A percentile compares a stretch with the other conserved stretches of the same genome.
These are phyloP conservation scores for Magnolia kwangsiensis DNA, from an alignment of 164 flowering plant species.

Conservation along the genomic window DNA sequence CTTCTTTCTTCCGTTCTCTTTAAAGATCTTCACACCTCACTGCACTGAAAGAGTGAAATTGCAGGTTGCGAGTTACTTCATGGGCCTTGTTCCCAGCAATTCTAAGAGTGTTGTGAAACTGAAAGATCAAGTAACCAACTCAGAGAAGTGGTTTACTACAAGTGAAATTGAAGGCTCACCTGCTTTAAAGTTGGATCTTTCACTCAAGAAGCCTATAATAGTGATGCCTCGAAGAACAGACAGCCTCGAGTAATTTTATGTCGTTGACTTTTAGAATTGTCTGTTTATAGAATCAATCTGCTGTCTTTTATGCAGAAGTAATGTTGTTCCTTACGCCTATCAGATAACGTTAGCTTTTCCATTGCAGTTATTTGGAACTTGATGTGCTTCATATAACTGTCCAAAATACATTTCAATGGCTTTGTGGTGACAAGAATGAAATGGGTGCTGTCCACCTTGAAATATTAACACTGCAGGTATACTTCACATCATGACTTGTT, in stretches of 20 bases:
- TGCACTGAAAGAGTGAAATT: slow-evolving; percentile 10
- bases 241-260: slow-evolving; percentile 66
- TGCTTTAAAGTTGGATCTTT: slow-evolving; percentile 83
- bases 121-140: slow-evolving; percentile 77
- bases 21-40: slow-evolving; percentile 9
- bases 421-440: slow-evolving; percentile 62
- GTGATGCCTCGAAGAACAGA: slow-evolving; percentile 86
- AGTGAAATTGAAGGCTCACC: slow-evolving; percentile 96
- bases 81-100: slow-evolving; percentile 78
- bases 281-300: neutral
- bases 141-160: slow-evolving; percentile 84
- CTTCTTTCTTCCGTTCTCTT: neutral
- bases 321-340: neutral
- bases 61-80: slow-evolving; percentile 77
- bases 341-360: slow-evolving; percentile 7
- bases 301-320: neutral
- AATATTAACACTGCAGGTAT: slow-evolving; percentile 59
- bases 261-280: neutral
- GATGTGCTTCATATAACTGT: slow-evolving; percentile 93
- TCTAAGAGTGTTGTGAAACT: slow-evolving; percentile 56
- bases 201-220: slow-evolving; percentile 85
- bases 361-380: slow-evolving; percentile 79
- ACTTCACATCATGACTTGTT: slow-evolving; percentile 2
- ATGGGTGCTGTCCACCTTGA: slow-evolving; percentile 83
- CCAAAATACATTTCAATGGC: slow-evolving; percentile 78